Percentiles rank a stretch among this genome's conserved stretches.
phyloP scores from a whole-genome alignment of 345 rosid genomes.

The Viola odorata region DNA sequence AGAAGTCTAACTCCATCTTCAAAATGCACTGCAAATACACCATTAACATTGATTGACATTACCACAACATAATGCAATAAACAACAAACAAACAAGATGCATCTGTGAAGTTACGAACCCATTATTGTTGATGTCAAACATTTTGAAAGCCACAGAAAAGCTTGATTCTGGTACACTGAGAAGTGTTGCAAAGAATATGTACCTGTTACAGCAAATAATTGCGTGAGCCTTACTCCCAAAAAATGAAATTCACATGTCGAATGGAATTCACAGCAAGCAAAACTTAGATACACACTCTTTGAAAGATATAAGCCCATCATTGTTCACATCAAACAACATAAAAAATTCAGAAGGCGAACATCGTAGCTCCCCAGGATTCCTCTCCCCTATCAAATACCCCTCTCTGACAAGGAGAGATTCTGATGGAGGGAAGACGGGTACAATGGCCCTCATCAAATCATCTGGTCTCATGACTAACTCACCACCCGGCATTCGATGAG shows the following conservation, averaged over 20 bases:
- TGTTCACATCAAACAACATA: constrained; percentile 81
- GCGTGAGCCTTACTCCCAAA: too few relatives aligned
- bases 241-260: too few relatives aligned
- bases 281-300: constrained; percentile 62
- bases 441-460: constrained; percentile 89
- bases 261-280: neutral
- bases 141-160: constrained; percentile 79
- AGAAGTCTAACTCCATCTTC: too few relatives aligned
- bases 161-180: constrained; percentile 89
- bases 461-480: constrained; percentile 75
- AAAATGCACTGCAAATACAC: too few relatives aligned
- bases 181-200: constrained; percentile 82
- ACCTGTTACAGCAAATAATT: constrained; percentile 41
- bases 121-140: constrained; percentile 72
- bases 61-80: neutral
- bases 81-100: neutral
- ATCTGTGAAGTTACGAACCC: constrained; percentile 48
- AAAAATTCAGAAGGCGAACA: constrained; percentile 77
- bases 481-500: constrained; percentile 45
- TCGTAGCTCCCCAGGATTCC: constrained; percentile 72
- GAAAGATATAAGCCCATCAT: constrained; percentile 81
- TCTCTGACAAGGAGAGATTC: constrained; percentile 80
- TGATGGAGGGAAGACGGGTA: constrained; percentile 94
- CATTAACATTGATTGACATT: too few relatives aligned
- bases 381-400: constrained; percentile 85